Conservation (phyloP, 2,329 filamentous ascomycete genomes). For the Penicillium sp. region DNA sequence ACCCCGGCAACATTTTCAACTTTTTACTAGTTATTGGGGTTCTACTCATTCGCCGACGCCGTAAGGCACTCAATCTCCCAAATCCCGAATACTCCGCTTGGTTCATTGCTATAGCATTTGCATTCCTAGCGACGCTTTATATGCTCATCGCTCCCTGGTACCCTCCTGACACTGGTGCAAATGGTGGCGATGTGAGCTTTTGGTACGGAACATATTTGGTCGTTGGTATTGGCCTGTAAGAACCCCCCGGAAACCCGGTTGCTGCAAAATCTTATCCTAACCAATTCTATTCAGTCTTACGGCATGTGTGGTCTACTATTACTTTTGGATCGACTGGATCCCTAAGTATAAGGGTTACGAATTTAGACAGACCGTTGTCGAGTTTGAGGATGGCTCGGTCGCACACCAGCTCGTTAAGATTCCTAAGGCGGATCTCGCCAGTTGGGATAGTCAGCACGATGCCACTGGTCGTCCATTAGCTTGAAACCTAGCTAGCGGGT, state of each 20-base stretch:
- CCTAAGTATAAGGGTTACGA: constrained; percentile 59
- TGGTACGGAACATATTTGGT: constrained; percentile 74
- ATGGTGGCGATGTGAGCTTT: constrained; percentile 70
- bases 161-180: constrained; percentile 63
- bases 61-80: constrained; percentile 55
- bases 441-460: constrained; percentile 66
- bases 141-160: constrained; percentile 74
- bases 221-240: constrained; percentile 67
- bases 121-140: constrained; percentile 63
- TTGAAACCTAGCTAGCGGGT: background rate
- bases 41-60: constrained; percentile 60
- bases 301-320: constrained; percentile 62
- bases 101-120: constrained; percentile 63
- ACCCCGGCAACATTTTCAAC: constrained; percentile 63
- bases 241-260: constrained; percentile 21
- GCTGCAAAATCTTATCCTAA: background rate
- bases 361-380: constrained; percentile 60
- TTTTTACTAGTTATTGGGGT: constrained; percentile 62
- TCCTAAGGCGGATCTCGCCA: constrained; percentile 52
- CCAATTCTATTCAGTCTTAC: constrained; percentile 47
- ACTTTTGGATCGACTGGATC: constrained; percentile 61
- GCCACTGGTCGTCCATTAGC: constrained; percentile 35
- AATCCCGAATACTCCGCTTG: constrained; percentile 62
- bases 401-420: constrained; percentile 61
- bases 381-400: constrained; percentile 54